Base-by-base conservation (phyloP, 257 asterid genomes). In the Cinchona pubescens region DNA sequence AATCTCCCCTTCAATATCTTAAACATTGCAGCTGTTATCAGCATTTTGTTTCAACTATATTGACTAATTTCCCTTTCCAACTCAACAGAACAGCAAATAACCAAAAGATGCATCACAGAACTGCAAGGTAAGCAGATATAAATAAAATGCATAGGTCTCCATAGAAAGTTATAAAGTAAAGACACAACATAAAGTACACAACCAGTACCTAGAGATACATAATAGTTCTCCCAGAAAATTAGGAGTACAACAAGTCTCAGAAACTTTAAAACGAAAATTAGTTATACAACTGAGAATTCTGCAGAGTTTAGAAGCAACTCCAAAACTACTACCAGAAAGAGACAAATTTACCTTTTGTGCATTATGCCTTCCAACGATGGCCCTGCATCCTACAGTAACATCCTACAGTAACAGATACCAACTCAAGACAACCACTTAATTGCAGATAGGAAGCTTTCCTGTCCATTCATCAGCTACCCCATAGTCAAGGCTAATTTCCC, bases 401-500 rank as follows among this genome's bases (percentile, higher is more conserved):
- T 40, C 7, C 59, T 51, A 79, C 40, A 77, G 35, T 62, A 51
- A 81, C 70, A 70, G 46, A 49, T 72, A 70, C 78, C 74, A 75
- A 82, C 74, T 58, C 79, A 53, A 62, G 64, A 68, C 72, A 38
- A 55, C 7, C 30, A 79, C 62, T 78, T 80, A 90, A 78, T 89
- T 79, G 81, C 97, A 90, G 72, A 94, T 86, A 48, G 96, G 87
- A 80, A 94, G 94, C 75, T 94, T 90, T 69, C 87, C 96, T n/a
- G 80, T 80, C 73, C 72, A 80, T 55, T 91, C 97, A 80, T 90
- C 96, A n/a, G 87, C 89, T 59, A 91, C 87, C 29, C 97, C 98
- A 83, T 94, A 92, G 82, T 94, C 97, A 67, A 94, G 79, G 74
- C 93, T 87, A 64, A 94, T 87, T 84, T 90, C 97, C 83, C 90